Evolutionary conservation across 225 moss, liverwort and hornwort genomes (phyloP), one percentile per base, ranked within the genome.

Genomic region (Takakia lepidozioides): DNA sequence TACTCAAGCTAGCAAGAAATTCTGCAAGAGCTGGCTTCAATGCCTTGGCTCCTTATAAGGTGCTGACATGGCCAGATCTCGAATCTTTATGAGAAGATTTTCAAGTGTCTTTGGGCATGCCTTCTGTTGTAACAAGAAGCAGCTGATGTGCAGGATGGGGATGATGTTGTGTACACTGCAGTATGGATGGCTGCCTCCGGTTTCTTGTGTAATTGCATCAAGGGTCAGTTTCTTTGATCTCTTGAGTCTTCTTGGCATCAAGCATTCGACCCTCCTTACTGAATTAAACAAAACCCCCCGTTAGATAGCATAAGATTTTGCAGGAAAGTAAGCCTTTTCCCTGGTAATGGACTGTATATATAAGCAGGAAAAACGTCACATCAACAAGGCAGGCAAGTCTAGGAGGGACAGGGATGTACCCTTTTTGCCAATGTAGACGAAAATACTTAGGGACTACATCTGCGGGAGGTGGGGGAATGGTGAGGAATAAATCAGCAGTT

Each of bases 1-100:
- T 63, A 58, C 89, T 68, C 27, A 95, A 67, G 52, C 71, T 80
- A 46, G 82, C 72, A 54, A 95, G 64, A 56, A 95, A 90, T 39
- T 75, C 77, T 39, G 95, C 77, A 63, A 95, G 62, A 13, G 77
- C 43, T 50, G 70, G 47, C 68, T 79, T 90, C 72, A 82, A 63
- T 25, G 64, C 60, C 57, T 36, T 51, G 61, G 43, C 2, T 64
- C 46, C 19, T 49, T 61, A 17, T 57, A 55, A 4, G 60, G 42
- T 27, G 58, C 42, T 58, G 75, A 56, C 38, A 58, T 71, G 15
- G 73, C 73, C 38, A 71, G 56, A 52, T 76, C 66, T 55, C 72
- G 68, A 38, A 84, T 47, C 57, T 75, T 80, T 20, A 74, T 63
- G 43, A 90, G 71, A 25, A 87, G 61, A 50, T 49, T 63, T 39